phyloP scores from a whole-genome alignment of 1,284 basidiomycete species.

The Sporisorium sorghi region DNA sequence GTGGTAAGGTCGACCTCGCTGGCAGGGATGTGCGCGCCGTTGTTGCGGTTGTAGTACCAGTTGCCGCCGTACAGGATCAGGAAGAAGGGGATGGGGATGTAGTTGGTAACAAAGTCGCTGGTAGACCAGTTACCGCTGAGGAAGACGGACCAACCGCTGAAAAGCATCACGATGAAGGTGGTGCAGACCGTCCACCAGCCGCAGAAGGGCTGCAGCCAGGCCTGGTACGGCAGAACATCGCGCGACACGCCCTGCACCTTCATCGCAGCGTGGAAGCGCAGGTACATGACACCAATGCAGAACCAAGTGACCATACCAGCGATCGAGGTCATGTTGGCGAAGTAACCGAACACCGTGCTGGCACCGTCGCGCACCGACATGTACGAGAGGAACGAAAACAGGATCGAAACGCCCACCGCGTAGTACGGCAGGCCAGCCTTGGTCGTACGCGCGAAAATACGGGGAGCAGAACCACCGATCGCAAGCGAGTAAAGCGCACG shows the following conservation, averaged over 20 bases:
- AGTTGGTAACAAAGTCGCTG: constrained; percentile 80
- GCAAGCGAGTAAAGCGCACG: constrained; percentile 81
- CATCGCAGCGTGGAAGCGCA: constrained; percentile 79
- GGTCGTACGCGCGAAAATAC: constrained; percentile 77
- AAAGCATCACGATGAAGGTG: constrained; percentile 57
- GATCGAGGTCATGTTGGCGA: constrained; percentile 76
- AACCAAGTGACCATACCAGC: constrained; percentile 85
- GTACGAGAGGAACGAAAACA: constrained; percentile 78
- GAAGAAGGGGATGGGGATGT: constrained; percentile 82
- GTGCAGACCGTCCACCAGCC: constrained; percentile 48
- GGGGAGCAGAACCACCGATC: constrained; percentile 80
- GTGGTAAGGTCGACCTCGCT: constrained; percentile 73
- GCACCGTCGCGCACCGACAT: constrained; percentile 70
- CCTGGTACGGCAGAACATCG: constrained; percentile 72
- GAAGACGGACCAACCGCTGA: constrained; percentile 70
- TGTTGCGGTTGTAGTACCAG: constrained; percentile 72
- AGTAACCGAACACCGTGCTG: constrained; percentile 74
- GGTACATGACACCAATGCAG: constrained; percentile 80
- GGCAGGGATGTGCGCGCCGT: constrained; percentile 66
- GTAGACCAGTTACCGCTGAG: constrained; percentile 59
- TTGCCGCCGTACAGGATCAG: constrained; percentile 78
- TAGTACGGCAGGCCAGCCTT: constrained; percentile 81
- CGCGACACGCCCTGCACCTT: constrained; percentile 76
- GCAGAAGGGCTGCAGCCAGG: constrained; percentile 68
- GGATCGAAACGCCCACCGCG: constrained; percentile 77